A percentile compares a stretch with the other conserved stretches of the same genome.
Conservation (phyloP, 2,329 filamentous ascomycete species). For the Aspergillus sp. region DNA sequence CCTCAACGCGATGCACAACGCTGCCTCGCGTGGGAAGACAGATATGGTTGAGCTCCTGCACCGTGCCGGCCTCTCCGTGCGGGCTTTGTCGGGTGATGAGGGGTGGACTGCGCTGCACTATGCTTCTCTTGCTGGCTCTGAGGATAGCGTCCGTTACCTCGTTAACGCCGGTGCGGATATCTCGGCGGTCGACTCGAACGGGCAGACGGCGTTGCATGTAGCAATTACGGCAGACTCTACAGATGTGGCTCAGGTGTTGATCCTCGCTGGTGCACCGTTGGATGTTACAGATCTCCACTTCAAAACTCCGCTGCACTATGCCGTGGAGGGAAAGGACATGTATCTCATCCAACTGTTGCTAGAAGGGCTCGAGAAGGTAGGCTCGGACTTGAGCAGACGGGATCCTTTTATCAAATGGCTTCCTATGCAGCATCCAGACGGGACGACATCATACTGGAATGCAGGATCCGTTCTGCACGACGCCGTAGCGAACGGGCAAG, state of each 20-base stretch:
- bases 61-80: background rate
- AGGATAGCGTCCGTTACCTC: background rate
- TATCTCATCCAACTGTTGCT: background rate
- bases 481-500: background rate
- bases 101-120: background rate
- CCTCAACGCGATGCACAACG: background rate
- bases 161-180: background rate
- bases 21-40: too few species aligned
- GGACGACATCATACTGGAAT: background rate
- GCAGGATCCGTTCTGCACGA: background rate
- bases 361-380: background rate
- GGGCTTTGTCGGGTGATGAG: too few species aligned
- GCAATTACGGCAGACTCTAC: too few species aligned
- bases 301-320: background rate
- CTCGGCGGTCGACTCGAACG: background rate
- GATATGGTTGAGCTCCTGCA: background rate
- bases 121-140: background rate
- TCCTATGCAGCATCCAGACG: background rate
- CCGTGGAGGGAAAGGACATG: background rate
- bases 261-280: background rate
- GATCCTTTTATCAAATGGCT: background rate
- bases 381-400: background rate
- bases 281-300: background rate
- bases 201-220: background rate
- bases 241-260: background rate